phyloP scores from a whole-genome alignment of 805 yeast species.

The Lachancea lanzarotensis region DNA sequence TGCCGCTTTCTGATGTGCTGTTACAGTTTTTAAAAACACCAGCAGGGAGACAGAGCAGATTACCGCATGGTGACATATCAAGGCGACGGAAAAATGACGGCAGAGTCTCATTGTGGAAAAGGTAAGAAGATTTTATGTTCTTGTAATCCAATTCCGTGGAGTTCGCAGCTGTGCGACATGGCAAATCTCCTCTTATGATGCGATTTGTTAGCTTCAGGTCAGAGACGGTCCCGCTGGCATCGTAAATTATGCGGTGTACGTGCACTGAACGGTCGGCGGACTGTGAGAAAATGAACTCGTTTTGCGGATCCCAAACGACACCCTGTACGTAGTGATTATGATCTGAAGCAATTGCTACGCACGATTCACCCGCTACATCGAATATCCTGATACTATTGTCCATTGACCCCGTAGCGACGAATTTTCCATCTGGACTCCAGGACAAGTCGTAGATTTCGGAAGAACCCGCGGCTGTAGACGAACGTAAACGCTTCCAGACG shows the following conservation, averaged over 20 bases:
- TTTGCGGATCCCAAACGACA: slow-evolving; percentile 88
- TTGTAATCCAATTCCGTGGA: slow-evolving; percentile 16
- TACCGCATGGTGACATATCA: slow-evolving; percentile 86
- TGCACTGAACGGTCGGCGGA: slow-evolving; percentile 82
- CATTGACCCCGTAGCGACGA: slow-evolving; percentile 84
- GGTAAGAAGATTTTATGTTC: slow-evolving; percentile 33
- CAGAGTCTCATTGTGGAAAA: slow-evolving; percentile 81
- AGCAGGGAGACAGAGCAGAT: slow-evolving; percentile 67
- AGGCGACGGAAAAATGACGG: slow-evolving; percentile 87
- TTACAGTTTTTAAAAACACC: slow-evolving; percentile 47
- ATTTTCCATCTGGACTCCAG: slow-evolving; percentile 84
- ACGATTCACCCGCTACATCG: slow-evolving; percentile 51
- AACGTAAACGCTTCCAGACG: slow-evolving; percentile 38
- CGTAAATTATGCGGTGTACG: slow-evolving; percentile 41
- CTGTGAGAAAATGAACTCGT: slow-evolving; percentile 74
- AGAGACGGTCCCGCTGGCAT: slow-evolving; percentile 9
- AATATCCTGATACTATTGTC: slow-evolving; percentile 76
- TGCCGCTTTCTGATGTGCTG: slow-evolving; percentile 15
- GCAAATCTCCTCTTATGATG: slow-evolving; percentile 52
- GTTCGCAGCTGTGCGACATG: slow-evolving; percentile 26
- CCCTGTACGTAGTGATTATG: slow-evolving; percentile 94
- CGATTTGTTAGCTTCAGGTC: slow-evolving; percentile 32
- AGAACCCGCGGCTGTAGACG: slow-evolving; percentile 50
- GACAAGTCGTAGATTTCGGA: slow-evolving; percentile 85
- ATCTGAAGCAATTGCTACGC: slow-evolving; percentile 37